Base-by-base conservation (phyloP, 768 basidiomycete genomes). In the Suillus subalutaceus region DNA sequence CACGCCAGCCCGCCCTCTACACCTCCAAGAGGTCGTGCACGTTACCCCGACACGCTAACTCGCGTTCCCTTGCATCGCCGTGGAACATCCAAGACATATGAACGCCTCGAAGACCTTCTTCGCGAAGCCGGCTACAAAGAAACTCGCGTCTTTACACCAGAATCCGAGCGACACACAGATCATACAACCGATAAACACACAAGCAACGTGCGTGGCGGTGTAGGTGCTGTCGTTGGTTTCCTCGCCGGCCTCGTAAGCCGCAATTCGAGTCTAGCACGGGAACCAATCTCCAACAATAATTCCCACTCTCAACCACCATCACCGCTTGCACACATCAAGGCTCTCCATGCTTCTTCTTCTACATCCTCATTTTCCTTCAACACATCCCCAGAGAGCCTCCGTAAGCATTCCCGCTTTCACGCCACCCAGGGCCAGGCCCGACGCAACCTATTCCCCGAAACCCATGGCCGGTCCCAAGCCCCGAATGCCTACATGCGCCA, bases 51-150 rank as follows among this genome's bases (percentile, higher is more conserved):
- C 12, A 73, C 78, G 52, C 85, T 91, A 8, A 84, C 86, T 5
- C 86, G 89, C 37, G 89, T 92, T 7, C 92, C 91, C 0, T 79
- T 93, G 16, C 92, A 93, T 73, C 84, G 90, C 30, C 82, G 92
- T 64, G 93, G 93, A 2, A 93, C 86, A 23, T 93, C 92, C 3
- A 86, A 85, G 68, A 92, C 87, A 5, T 95, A 94, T 69, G 94
- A 96, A 70, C 84, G 87, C 6, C 83, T 97, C 23, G 95, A 95
- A 69, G 93, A 96, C 78, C 82, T 97, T 20, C 83, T 97, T 35
- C 83, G 87, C 60, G 91, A 94, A 74, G 93, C 93, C 1, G 95
- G 95, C 2, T 96, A 96, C 82, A 94, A 94, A 75, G 95, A 97
- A 73, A 96, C 94, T 4, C 86, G 94, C 52, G 84, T 97, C 13